Evolutionary conservation across 2,329 filamentous ascomycete species (phyloP).

Genomic region (Colletotrichum ledebouriae): DNA sequence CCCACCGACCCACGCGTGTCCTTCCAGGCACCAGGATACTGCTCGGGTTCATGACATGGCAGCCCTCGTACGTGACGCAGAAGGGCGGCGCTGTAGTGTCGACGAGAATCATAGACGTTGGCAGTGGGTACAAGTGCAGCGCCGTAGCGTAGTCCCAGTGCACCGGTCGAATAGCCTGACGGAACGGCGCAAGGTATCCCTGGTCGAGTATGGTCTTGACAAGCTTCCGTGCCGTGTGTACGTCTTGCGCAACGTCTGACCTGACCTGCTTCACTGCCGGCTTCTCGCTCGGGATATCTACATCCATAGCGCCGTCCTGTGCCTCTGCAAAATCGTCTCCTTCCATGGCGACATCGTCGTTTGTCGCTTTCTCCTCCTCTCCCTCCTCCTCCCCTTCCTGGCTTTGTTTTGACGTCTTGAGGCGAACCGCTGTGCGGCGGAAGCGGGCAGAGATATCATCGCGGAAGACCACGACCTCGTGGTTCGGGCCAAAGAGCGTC

Average conservation of each 20-base stretch:
- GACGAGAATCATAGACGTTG: slow-evolving; percentile 84
- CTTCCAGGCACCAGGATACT: slow-evolving; percentile 78
- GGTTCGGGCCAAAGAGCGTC: slow-evolving; percentile 86
- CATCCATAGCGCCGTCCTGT: slow-evolving; percentile 57
- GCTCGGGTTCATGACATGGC: slow-evolving; percentile 95
- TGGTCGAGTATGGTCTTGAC: slow-evolving; percentile 95
- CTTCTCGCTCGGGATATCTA: slow-evolving; percentile 51
- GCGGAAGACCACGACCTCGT: slow-evolving; percentile 88
- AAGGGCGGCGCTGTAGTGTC: slow-evolving; percentile 88
- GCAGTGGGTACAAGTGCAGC: slow-evolving; percentile 88
- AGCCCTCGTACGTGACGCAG: slow-evolving; percentile 92
- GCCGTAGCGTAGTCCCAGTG: slow-evolving; percentile 89
- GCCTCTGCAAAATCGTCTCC: slow-evolving; percentile 45
- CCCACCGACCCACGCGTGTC: slow-evolving; percentile 81
- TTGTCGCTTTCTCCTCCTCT: slow-evolving; percentile 47
- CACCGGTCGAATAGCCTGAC: slow-evolving; percentile 81
- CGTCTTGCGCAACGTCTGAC: slow-evolving; percentile 59
- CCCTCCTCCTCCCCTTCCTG: slow-evolving; percentile 46
- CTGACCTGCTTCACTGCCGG: slow-evolving; percentile 31
- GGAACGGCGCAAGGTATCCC: slow-evolving; percentile 89
- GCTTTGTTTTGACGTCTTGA: slow-evolving; percentile 63
- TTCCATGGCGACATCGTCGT: slow-evolving; percentile 52
- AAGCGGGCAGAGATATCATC: slow-evolving; percentile 88
- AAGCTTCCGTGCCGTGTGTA: slow-evolving; percentile 77
- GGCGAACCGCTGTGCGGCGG: slow-evolving; percentile 79